Percentiles rank a stretch among this genome's conserved stretches.
These are phyloP conservation scores for Tulasnella sp. DNA, from an alignment of 768 basidiomycete species.

Conservation along the genomic window DNA sequence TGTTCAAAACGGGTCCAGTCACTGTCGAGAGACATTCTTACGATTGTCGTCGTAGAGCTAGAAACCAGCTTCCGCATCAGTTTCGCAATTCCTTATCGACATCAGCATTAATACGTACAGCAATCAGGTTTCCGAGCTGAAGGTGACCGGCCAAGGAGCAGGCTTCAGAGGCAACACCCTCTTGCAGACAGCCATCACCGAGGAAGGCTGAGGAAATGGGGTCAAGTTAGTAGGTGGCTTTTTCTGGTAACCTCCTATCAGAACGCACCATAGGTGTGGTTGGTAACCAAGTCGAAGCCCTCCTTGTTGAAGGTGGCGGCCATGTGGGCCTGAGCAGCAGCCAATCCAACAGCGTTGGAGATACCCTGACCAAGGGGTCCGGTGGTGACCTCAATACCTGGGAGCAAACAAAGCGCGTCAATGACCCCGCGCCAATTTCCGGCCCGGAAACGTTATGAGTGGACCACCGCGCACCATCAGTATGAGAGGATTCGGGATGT, in stretches of 20 bases:
- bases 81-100: not conserved
- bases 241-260: constrained; percentile 4
- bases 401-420: constrained; percentile 22
- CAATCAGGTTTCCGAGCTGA: constrained; percentile 88
- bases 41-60: constrained; percentile 96
- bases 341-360: constrained; percentile 88
- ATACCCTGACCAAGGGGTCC: constrained; percentile 96
- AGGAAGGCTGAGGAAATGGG: constrained; percentile 59
- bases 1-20: constrained; percentile 9
- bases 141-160: constrained; percentile 91
- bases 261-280: constrained; percentile 75
- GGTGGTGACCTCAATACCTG: constrained; percentile 86
- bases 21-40: constrained; percentile 42
- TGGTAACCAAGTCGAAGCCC: constrained; percentile 73
- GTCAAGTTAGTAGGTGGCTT: constrained; percentile 14
- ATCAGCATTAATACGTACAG: constrained; percentile 49
- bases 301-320: constrained; percentile 88
- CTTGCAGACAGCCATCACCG: constrained; percentile 96
- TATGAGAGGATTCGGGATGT: constrained; percentile 78
- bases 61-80: not conserved
- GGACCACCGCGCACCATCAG: constrained; percentile 48
- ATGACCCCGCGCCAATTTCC: not conserved
- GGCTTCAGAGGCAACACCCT: constrained; percentile 91
- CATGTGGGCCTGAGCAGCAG: constrained; percentile 88
- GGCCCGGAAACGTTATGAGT: not conserved